These are phyloP conservation scores for Phytophthora tubulina DNA, from an alignment of 352 stramenopile species.

Conservation along the genomic window DNA sequence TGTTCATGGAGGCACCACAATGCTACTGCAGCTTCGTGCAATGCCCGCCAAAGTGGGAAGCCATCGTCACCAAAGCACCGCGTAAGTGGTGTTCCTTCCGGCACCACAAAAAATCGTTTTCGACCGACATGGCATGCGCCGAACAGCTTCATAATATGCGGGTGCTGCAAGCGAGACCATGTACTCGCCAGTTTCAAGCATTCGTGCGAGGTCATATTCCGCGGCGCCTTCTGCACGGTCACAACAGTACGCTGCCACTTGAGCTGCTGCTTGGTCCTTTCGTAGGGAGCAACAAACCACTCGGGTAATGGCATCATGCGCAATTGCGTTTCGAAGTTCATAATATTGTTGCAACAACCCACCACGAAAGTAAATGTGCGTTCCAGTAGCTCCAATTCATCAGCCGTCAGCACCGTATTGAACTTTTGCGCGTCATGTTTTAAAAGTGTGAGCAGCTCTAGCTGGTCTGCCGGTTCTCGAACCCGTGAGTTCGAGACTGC, in stretches of 20 bases:
- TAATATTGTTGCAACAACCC: conserved; percentile 21
- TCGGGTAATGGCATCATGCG: conserved; percentile 34
- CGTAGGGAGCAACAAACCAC: conserved; percentile 47
- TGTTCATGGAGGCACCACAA: conserved; percentile 40
- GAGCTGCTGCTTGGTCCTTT: conserved; percentile 35
- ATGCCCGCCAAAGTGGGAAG: conserved; percentile 42
- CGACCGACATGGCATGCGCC: conserved; percentile 42
- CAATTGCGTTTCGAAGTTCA: conserved; percentile 27
- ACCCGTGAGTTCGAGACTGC: conserved; percentile 23
- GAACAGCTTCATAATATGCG: conserved; percentile 43
- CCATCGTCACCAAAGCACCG: conserved; percentile 34
- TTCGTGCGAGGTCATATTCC: conserved; percentile 12
- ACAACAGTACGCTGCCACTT: conserved; percentile 44
- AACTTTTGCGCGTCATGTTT: conserved; percentile 38
- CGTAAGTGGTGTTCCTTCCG: conserved; percentile 38
- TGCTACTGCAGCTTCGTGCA: conserved; percentile 41
- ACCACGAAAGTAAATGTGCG: conserved; percentile 37
- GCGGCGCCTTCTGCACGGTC: conserved; percentile 29
- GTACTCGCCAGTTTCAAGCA: conserved; percentile 34
- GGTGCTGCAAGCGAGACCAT: conserved; percentile 40
- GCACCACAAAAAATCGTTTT: conserved; percentile 43
- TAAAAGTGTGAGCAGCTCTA: conserved; percentile 43
- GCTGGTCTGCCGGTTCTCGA: conserved; percentile 28
- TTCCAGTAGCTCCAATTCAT: conserved; percentile 36
- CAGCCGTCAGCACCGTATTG: conserved; percentile 33